Base-by-base conservation (phyloP, 2,329 filamentous ascomycete genomes). In the Pseudocercospora vitis region DNA sequence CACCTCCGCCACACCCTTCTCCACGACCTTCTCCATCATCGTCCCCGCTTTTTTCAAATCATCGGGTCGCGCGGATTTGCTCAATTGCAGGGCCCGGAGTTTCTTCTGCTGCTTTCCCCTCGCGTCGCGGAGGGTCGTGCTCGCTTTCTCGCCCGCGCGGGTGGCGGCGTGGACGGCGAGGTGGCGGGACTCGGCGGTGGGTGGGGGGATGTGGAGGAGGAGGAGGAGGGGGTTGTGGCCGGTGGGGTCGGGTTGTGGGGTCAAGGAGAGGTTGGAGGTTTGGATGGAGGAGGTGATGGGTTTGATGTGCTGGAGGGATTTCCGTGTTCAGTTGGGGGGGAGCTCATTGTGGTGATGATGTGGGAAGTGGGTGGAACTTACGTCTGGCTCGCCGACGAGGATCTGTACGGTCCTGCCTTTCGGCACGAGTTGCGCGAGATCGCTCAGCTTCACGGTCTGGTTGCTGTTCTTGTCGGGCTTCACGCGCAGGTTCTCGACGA, bases 401-500 rank as follows among this genome's bases (percentile, higher is more conserved):
- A 88, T 74, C 54, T 81, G 79, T 24, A 87, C 68, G 61, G 76
- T 77, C 51, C 84, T 71, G 8, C 84, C 84, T 63, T 85, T 84
- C 0, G 83, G 82, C 32, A 88, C 74, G 12, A 88, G 82, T 65
- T 87, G 85, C 2, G 84, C 85, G 52, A 89, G 65, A 65, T 87
- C 84, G 7, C 79, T 77, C 47, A 89, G 63, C 57, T 73, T 76
- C 45, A 81, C 75, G 1, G 71, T 79, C 54, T 80, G 74, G 54
- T 79, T 81, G 18, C 53, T 60, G 33, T 66, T 51, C 64, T 84
- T 81, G 54, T 73, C 76, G 44, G 85, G 63, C 46, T 78, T 73
- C n/a, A 88, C 84, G 31, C 78, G 77, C 49, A 88, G 63, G 16
- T 70, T 73, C 68, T 88, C 85, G 24, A 88, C 73, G 1, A 79